Percentiles rank a stretch among this genome's conserved stretches.
phyloP scores from a whole-genome alignment of 192 early-diverging fungal genomes.

The Pecoramyces ruminantium region DNA sequence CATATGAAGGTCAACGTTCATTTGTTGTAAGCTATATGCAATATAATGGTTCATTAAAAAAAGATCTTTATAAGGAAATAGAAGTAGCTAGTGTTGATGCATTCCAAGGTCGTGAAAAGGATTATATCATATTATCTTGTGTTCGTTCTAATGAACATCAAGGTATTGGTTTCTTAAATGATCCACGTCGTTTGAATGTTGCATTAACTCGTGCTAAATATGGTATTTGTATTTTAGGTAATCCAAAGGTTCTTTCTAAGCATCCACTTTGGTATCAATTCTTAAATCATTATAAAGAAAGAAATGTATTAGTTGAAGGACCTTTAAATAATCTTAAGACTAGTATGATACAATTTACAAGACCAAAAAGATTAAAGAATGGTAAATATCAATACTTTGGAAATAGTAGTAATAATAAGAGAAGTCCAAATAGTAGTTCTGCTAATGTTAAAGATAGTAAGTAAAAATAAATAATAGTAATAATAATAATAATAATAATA shows the following conservation, averaged over 20 bases:
- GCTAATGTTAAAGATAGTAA: neutral
- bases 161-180: conserved; percentile 84
- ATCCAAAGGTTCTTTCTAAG: conserved; percentile 84
- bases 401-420: neutral
- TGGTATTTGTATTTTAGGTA: conserved; percentile 84
- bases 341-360: conserved; percentile 70
- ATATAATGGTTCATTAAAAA: conserved; percentile 71
- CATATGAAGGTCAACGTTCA: conserved; percentile 95
- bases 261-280: conserved; percentile 95
- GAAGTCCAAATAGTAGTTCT: neutral
- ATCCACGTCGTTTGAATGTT: conserved; percentile 80
- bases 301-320: conserved; percentile 81
- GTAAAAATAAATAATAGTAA: neutral
- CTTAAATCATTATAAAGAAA: conserved; percentile 78
- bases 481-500: too few species aligned
- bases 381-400: neutral
- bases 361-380: conserved; percentile 12
- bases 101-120: conserved; percentile 98
- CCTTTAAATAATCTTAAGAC: conserved; percentile 71
- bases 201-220: conserved; percentile 83
- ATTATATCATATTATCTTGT: conserved; percentile 95
- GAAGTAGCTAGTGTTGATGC: conserved; percentile 98
- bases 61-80: conserved; percentile 94
- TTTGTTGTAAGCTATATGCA: conserved; percentile 94
- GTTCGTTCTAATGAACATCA: conserved; percentile 95